Conservation (phyloP, 2,329 filamentous ascomycete species). For the Phialophora tarda region DNA sequence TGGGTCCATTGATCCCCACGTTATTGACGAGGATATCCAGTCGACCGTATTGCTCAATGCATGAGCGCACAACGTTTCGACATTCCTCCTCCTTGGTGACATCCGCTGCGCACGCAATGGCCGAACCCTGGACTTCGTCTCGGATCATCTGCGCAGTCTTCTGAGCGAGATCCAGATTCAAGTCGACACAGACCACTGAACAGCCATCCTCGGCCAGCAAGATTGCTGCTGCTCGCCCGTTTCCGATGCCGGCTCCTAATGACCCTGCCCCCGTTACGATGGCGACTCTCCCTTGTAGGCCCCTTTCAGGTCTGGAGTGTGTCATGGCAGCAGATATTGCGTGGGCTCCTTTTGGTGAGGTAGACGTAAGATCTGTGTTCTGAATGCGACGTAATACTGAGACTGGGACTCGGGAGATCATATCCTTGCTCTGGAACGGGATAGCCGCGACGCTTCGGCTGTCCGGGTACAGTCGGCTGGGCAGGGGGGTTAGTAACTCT, state of each 20-base stretch:
- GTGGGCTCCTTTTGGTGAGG: neutral
- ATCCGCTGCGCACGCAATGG: neutral
- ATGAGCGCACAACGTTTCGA: neutral
- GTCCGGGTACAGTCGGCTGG: neutral
- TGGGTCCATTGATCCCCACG: conserved; percentile 56
- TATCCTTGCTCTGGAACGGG: neutral
- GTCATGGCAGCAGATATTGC: neutral
- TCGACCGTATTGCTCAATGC: neutral
- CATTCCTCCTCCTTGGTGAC: neutral
- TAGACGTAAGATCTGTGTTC: neutral
- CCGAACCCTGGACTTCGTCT: conserved; percentile 35
- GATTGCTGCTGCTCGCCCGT: conserved; percentile 63
- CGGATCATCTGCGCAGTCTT: conserved; percentile 61
- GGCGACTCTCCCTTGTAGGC: conserved; percentile 43
- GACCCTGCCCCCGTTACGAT: conserved; percentile 66
- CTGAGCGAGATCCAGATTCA: conserved; percentile 56
- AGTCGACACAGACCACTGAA: conserved; percentile 64
- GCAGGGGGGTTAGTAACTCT: neutral
- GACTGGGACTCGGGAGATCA: neutral
- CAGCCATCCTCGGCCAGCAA: conserved; percentile 65
- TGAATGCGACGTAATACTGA: neutral
- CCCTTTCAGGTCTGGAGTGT: conserved; percentile 24
- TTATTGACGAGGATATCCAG: neutral
- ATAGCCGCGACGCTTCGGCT: neutral
- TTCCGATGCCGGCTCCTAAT: conserved; percentile 63